Evolutionary conservation across 2,329 filamentous ascomycete genomes (phyloP), one percentile per base, ranked within the genome.

Genomic region (Thelonectria discophora): DNA sequence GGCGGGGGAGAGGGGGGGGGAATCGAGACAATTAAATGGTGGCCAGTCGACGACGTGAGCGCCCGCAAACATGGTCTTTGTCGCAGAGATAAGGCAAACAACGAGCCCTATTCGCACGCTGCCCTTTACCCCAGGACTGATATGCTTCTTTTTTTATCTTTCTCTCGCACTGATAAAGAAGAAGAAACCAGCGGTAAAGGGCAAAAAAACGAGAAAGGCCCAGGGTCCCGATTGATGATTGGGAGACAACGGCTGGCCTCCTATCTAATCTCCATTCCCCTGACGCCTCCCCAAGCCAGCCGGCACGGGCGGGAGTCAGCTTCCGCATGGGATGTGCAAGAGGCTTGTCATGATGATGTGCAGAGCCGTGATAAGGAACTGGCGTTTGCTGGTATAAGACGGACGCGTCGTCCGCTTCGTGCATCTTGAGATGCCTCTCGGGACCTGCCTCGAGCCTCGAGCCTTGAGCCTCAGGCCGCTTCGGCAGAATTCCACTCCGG

Each of bases 181-280:
- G 30, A 15, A 8, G 34, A 63, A 46, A 46, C 53, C 50, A 63
- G 65, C 53, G 56, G 47, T 58, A 59, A 43, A 49, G 61, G 27
- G 27, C 27, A 30, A 30, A 30, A 30, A 30, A 30, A 24, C n/a
- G n/a, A n/a, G n/a, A n/a, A n/a, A n/a, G n/a, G 24, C 24, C 66
- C 51, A 64, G 46, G 48, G 55, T 54, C 54, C 24, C 24, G 62
- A 48, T 60, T 62, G 48, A 62, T 70, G 68, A 70, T 71, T 71
- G 68, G 68, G 66, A 71, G 58, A 55, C 13, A 12, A 43, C 45
- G 45, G 34, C 34, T 52, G 48, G 17, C 55, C 27, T 21, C 56
- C 48, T 70, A 70, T 69, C 68, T 70, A 71, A 71, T 70, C 68
- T 71, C 46, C 45, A 63, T 61, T 47, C 58, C 66, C 58, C 68